phyloP scores from a whole-genome alignment of 2,329 filamentous ascomycete species.

The Fusarium sp. region DNA sequence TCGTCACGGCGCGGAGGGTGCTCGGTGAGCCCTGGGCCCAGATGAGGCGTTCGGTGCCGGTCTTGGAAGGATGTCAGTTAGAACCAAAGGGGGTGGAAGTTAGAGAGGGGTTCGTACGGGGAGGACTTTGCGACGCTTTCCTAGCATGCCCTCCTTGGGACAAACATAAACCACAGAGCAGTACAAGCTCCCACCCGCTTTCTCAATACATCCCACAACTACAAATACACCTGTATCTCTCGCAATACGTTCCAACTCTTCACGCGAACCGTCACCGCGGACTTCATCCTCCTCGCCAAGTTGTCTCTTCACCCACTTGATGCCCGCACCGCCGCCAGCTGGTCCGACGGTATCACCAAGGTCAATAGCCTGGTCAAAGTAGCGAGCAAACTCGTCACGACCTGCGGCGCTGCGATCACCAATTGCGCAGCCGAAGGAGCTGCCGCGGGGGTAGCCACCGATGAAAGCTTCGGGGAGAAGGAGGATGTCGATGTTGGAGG shows the following conservation, averaged over 20 bases:
- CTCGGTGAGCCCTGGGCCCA: conserved; percentile 89
- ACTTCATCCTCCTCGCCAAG: conserved; percentile 56
- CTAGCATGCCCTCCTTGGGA: conserved; percentile 77
- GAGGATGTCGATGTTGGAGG: conserved; percentile 71
- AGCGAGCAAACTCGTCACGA: conserved; percentile 83
- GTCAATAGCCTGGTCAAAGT: conserved; percentile 84
- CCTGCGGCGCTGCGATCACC: conserved; percentile 76
- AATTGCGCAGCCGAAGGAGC: conserved; percentile 79
- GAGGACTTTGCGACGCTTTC: conserved; percentile 93
- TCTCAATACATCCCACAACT: conserved; percentile 83
- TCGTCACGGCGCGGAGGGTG: conserved; percentile 83
- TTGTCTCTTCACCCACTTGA: conserved; percentile 75
- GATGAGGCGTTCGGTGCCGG: conserved; percentile 82
- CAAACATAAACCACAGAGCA: conserved; percentile 87
- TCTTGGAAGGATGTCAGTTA: conserved; percentile 57
- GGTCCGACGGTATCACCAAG: conserved; percentile 79
- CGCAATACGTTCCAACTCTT: conserved; percentile 81
- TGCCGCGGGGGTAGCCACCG: conserved; percentile 89
- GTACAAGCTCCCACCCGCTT: conserved; percentile 83
- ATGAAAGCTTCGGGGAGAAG: conserved; percentile 94
- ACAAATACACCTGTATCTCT: conserved; percentile 84
- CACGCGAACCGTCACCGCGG: conserved; percentile 74
- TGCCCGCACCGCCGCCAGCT: conserved; percentile 73
- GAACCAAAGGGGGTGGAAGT: fast-evolving
- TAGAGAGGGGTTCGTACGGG: conserved; percentile 66